Conservation (phyloP, 2,329 filamentous ascomycete genomes). For the Botrytis squamosa region DNA sequence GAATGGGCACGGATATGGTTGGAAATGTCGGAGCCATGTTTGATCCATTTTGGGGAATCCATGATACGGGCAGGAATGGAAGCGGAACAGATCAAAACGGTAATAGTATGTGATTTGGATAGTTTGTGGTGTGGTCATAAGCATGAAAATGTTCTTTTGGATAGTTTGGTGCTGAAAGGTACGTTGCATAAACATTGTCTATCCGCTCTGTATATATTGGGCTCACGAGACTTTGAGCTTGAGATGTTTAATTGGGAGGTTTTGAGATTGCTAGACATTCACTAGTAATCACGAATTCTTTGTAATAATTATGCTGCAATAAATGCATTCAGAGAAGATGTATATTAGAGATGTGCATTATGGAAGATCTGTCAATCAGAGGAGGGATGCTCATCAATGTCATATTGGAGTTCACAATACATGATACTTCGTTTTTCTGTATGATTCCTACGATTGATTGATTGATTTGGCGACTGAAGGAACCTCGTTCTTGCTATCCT, state of each 20-base stretch:
- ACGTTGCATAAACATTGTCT: not conserved
- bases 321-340: not conserved
- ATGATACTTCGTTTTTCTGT: not conserved
- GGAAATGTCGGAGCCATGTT: slow-evolving; percentile 7
- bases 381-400: not conserved
- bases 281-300: not conserved
- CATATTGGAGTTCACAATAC: not conserved
- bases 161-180: no score
- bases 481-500: not conserved
- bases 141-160: not conserved
- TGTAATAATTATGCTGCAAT: not conserved
- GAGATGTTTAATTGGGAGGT: no score
- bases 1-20: not conserved
- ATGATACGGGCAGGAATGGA: not conserved
- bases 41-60: slow-evolving; percentile 6
- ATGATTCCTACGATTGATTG: not conserved
- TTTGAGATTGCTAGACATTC: not conserved
- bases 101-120: not conserved
- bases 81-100: not conserved
- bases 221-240: not conserved
- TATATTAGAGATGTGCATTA: not conserved
- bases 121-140: not conserved
- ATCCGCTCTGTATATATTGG: not conserved
- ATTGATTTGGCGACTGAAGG: not conserved
- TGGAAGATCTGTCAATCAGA: not conserved